Conservation (phyloP, 345 rosid species). For the Erysimum cheiranthoides region DNA sequence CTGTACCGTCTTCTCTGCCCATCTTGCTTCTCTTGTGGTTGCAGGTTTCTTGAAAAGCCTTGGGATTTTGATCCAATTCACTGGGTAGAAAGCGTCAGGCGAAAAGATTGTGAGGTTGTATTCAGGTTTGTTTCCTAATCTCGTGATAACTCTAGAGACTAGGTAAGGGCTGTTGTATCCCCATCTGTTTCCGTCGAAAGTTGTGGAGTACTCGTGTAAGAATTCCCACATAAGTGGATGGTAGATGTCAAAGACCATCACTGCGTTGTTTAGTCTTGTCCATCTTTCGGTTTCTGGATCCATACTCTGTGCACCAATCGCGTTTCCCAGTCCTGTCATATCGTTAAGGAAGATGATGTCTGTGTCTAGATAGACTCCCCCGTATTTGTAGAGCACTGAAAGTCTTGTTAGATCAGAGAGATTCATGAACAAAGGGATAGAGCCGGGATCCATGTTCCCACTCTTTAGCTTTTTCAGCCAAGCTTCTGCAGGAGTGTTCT, state of each 20-base stretch:
- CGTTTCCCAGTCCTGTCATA: conserved; percentile 56
- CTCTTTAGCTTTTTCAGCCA: conserved; percentile 64
- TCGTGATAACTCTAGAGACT: conserved; percentile 61
- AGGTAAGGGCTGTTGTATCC: conserved; percentile 80
- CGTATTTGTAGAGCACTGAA: conserved; percentile 67
- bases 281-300: conserved; percentile 55
- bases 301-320: conserved; percentile 70
- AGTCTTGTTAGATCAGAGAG: conserved; percentile 76
- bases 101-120: conserved; percentile 55
- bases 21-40: conserved; percentile 44
- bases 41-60: conserved; percentile 61
- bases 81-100: conserved; percentile 68
- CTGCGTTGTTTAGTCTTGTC: conserved; percentile 76
- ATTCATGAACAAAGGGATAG: conserved; percentile 60
- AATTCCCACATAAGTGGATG: conserved; percentile 66
- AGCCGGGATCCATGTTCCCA: conserved; percentile 71
- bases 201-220: conserved; percentile 66
- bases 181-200: conserved; percentile 75
- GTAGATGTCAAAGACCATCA: conserved; percentile 61
- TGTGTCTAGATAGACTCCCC: conserved; percentile 80
- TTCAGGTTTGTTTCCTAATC: conserved; percentile 49
- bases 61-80: conserved; percentile 60
- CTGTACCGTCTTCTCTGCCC: conserved; percentile 49
- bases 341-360: conserved; percentile 69
- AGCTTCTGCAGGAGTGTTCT: conserved; percentile 65